phyloP scores from a whole-genome alignment of 371 early-diverging fungal genomes.

The Mortierella sp. region DNA sequence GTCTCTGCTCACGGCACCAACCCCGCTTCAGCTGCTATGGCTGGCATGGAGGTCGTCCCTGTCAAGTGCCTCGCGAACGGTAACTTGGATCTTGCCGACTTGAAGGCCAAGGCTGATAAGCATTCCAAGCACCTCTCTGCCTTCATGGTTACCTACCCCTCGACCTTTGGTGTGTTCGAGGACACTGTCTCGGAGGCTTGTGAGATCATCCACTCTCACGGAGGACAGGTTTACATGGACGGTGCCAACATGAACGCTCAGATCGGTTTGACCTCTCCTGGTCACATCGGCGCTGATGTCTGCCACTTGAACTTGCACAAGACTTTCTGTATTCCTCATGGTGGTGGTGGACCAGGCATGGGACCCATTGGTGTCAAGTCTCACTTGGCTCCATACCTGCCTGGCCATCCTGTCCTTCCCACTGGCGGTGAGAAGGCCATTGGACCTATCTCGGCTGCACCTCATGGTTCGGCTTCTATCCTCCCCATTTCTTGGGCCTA shows the following conservation, averaged over 20 bases:
- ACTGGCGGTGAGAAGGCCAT: slow-evolving; percentile 81
- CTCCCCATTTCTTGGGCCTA: slow-evolving; percentile 98
- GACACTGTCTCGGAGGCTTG: slow-evolving; percentile 87
- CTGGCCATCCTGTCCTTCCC: slow-evolving; percentile 85
- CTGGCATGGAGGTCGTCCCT: slow-evolving; percentile 92
- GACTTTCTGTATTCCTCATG: slow-evolving; percentile 98
- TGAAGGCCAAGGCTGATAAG: slow-evolving; percentile 87
- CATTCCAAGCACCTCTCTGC: slow-evolving; percentile 87
- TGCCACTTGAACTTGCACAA: slow-evolving; percentile 99
- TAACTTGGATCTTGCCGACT: slow-evolving; percentile 90
- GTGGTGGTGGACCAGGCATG: slow-evolving; percentile 98
- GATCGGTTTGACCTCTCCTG: slow-evolving; percentile 95
- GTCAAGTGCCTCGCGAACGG: slow-evolving; percentile 92
- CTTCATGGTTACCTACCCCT: slow-evolving; percentile 98
- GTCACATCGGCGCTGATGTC: slow-evolving; percentile 97
- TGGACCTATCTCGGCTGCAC: slow-evolving; percentile 95
- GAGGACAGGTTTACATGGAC: slow-evolving; percentile 99
- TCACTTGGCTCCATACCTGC: slow-evolving; percentile 93
- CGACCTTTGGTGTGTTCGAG: slow-evolving; percentile 98
- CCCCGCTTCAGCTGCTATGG: slow-evolving; percentile 98
- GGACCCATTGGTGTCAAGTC: slow-evolving; percentile 94
- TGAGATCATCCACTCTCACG: slow-evolving; percentile 86
- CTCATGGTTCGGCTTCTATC: slow-evolving; percentile 95
- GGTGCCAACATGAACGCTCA: slow-evolving; percentile 99
- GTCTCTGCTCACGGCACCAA: slow-evolving; percentile 99